Base-by-base conservation (phyloP, 768 basidiomycete species). In the Tulasnella calospora region DNA sequence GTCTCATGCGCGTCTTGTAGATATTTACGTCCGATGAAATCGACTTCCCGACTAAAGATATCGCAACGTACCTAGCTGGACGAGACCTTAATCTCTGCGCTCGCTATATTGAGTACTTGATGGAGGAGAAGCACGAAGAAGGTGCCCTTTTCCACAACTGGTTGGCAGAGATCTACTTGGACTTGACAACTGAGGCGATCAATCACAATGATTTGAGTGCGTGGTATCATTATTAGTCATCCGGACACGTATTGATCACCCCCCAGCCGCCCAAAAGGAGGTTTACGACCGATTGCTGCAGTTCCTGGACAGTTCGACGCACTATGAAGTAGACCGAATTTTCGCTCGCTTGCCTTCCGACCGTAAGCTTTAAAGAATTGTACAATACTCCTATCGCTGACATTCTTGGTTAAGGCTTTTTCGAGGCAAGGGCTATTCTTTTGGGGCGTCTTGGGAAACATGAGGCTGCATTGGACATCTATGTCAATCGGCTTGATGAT, bases 21-120 rank as follows among this genome's bases (percentile, higher is more conserved):
- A 94, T 99, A 57, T 99, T 99, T 82, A 95, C 92, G 2, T 95
- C 96, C 0, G 97, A 98, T 82, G 96, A 98, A 78, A 93, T 93
- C 9, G 95, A 97, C 79, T 88, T 99, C 23, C 96, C 98, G 30
- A 89, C 91, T 2, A 86, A 88, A 41, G 87, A 87, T 0, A 94
- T 98, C 4, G 90, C 92, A 15, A 88, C 91, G 78, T 95, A 91
- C 83, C 88, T 99, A 33, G 92, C 95, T 80, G 86, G 85, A 38
- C 87, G 96, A 44, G 89, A 92, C 80, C 89, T 87, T 3, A 85
- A 86, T n/a, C 84, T 94, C 23, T 94, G 92, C 81, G 86, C 89
- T 2, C 88, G 90, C 12, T 99, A 94, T 84, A 87, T 99, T 10
- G 96, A 98, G 83, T 94, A 91, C 81, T 86, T 98, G 69, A 92